phyloP scores from a whole-genome alignment of 768 basidiomycete genomes.

The Lyophyllum atratum region DNA sequence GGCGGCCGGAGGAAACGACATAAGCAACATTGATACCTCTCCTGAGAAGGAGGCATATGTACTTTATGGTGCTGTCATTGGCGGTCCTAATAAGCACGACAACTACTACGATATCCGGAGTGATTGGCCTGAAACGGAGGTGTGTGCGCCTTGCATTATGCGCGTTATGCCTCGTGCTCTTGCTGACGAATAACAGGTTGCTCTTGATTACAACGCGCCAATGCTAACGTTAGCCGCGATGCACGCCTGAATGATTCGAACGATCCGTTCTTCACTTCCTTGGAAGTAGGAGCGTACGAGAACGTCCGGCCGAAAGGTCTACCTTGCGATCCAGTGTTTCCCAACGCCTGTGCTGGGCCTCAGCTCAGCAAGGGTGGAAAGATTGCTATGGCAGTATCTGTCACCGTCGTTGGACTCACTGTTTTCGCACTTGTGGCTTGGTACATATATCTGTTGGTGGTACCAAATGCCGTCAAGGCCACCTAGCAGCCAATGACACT shows the following conservation, averaged over 20 bases:
- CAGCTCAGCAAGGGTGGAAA: conserved; percentile 60
- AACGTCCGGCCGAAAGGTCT: conserved; percentile 61
- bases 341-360: conserved; percentile 48
- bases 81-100: conserved; percentile 80
- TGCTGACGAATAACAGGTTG: conserved; percentile 43
- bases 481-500: too few species aligned
- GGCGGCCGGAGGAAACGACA: conserved; percentile 81
- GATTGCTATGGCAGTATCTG: conserved; percentile 70
- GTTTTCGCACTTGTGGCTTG: conserved; percentile 49
- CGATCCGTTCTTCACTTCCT: conserved; percentile 78
- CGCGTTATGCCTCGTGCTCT: neutral
- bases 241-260: conserved; percentile 63
- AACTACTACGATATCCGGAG: conserved; percentile 82
- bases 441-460: conserved; percentile 33
- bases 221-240: conserved; percentile 84
- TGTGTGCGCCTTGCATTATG: conserved; percentile 21
- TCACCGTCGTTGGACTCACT: conserved; percentile 62
- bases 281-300: conserved; percentile 69
- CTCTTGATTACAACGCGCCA: conserved; percentile 90
- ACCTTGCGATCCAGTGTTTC: conserved; percentile 79
- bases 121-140: conserved; percentile 91
- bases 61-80: conserved; percentile 86
- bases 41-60: conserved; percentile 75
- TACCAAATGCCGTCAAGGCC: too few species aligned
- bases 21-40: conserved; percentile 66